Percentiles rank a stretch among this genome's conserved stretches.
Conservation (phyloP, 805 yeast species). For the Yamadazyma laniorum region DNA sequence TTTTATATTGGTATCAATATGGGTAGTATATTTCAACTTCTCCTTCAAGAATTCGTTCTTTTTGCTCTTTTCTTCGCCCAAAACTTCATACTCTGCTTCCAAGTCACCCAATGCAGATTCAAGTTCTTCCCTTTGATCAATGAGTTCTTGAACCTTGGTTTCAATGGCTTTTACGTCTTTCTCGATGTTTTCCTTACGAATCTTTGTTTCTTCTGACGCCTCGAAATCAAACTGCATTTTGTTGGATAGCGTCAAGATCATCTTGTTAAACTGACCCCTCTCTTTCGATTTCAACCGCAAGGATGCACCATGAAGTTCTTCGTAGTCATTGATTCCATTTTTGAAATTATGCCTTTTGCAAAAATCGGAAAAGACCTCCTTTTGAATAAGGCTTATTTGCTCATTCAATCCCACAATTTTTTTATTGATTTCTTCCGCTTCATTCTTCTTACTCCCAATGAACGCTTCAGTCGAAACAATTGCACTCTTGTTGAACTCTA, state of each 20-base stretch:
- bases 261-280: slow-evolving; percentile 57
- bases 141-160: slow-evolving; percentile 26
- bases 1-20: slow-evolving; percentile 27
- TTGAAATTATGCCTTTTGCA: slow-evolving; percentile 54
- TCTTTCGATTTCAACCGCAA: slow-evolving; percentile 58
- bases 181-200: slow-evolving; percentile 45
- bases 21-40: slow-evolving; percentile 21
- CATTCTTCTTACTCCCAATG: slow-evolving; percentile 15
- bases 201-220: slow-evolving; percentile 49
- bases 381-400: slow-evolving; percentile 34
- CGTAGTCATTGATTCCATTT: slow-evolving; percentile 62
- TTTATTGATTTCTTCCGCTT: slow-evolving; percentile 16
- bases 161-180: slow-evolving; percentile 38
- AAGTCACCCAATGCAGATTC: slow-evolving; percentile 22
- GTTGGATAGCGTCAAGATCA: slow-evolving; percentile 57
- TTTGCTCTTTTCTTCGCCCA: slow-evolving; percentile 18
- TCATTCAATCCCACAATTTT: slow-evolving; percentile 21
- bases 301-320: slow-evolving; percentile 59
- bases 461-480: slow-evolving; percentile 13
- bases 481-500: slow-evolving; percentile 43
- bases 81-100: slow-evolving; percentile 29
- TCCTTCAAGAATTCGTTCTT: slow-evolving; percentile 12
- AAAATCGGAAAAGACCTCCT: slow-evolving; percentile 49
- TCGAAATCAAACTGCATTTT: slow-evolving; percentile 65
- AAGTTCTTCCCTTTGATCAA: slow-evolving; percentile 30